phyloP scores from a whole-genome alignment of 371 early-diverging fungal genomes.

The Encephalitozoon romaleae region DNA sequence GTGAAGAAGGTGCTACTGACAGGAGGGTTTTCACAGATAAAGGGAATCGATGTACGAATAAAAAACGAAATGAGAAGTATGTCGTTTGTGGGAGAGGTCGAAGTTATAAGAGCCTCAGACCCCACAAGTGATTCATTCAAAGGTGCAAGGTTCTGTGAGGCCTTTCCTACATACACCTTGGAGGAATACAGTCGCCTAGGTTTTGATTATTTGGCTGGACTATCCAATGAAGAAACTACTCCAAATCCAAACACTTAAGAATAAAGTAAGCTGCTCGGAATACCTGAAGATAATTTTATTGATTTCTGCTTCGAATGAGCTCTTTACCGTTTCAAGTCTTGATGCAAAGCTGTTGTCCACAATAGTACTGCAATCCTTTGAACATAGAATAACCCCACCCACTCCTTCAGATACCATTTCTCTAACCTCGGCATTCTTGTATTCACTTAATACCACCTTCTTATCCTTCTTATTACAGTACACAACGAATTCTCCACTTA shows the following conservation, averaged over 20 bases:
- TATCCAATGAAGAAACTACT: neutral
- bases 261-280: neutral
- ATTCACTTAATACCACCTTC: constrained; percentile 1
- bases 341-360: constrained; percentile 56
- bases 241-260: neutral
- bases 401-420: constrained; percentile 20
- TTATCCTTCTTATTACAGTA: constrained; percentile 16
- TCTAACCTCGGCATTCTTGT: constrained; percentile 22
- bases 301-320: constrained; percentile 31
- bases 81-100: constrained; percentile 9
- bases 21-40: constrained; percentile 60
- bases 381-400: constrained; percentile 56
- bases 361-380: constrained; percentile 43
- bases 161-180: constrained; percentile 37
- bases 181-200: constrained; percentile 42
- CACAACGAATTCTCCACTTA: constrained; percentile 26
- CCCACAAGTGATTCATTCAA: constrained; percentile 52
- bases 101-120: constrained; percentile 35
- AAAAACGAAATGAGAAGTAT: constrained; percentile 45
- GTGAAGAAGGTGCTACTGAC: constrained; percentile 55
- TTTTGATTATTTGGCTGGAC: neutral
- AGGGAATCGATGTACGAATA: constrained; percentile 54
- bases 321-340: constrained; percentile 38
- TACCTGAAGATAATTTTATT: constrained; percentile 36
- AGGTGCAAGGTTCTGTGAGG: constrained; percentile 33